Evolutionary conservation across 2,329 filamentous ascomycete species (phyloP).

Genomic region (Plenodomus biglobosus): DNA sequence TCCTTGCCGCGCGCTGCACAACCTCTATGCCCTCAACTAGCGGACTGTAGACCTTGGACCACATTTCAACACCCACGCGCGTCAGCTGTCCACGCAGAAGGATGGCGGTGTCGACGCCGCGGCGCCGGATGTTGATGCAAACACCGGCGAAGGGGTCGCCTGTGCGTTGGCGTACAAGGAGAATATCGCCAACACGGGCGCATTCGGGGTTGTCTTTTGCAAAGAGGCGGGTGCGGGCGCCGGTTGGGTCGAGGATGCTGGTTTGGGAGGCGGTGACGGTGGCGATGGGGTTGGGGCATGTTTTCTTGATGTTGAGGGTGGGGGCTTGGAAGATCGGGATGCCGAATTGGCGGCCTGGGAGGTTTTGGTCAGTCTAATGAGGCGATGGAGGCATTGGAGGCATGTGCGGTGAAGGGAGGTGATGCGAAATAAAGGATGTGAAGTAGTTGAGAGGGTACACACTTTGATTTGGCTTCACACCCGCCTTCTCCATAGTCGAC

Average conservation of each 20-base stretch:
- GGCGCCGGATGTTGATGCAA: constrained; percentile 79
- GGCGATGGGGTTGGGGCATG: constrained; percentile 67
- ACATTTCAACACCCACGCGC: constrained; percentile 91
- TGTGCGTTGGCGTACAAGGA: constrained; percentile 82
- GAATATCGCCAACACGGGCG: constrained; percentile 82
- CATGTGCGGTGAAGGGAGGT: neutral
- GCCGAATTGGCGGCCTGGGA: constrained; percentile 41
- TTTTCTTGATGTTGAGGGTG: constrained; percentile 56
- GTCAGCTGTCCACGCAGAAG: constrained; percentile 84
- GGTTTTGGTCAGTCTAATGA: constrained; percentile 3
- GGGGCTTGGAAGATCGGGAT: constrained; percentile 55
- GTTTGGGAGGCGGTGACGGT: constrained; percentile 70
- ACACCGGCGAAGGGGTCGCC: constrained; percentile 90
- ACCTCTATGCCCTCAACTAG: constrained; percentile 90
- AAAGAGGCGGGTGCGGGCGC: constrained; percentile 80
- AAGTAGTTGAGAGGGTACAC: no score
- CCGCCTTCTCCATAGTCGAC: constrained; percentile 11
- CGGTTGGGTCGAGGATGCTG: constrained; percentile 76
- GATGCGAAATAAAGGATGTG: no score
- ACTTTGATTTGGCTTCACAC: constrained; percentile 17
- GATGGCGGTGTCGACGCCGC: constrained; percentile 85
- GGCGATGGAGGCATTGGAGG: neutral
- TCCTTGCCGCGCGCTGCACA: constrained; percentile 81
- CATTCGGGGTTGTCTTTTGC: constrained; percentile 73
- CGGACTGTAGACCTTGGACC: constrained; percentile 92